phyloP scores from a whole-genome alignment of 2,329 filamentous ascomycete genomes.

The Fusarium sp. region DNA sequence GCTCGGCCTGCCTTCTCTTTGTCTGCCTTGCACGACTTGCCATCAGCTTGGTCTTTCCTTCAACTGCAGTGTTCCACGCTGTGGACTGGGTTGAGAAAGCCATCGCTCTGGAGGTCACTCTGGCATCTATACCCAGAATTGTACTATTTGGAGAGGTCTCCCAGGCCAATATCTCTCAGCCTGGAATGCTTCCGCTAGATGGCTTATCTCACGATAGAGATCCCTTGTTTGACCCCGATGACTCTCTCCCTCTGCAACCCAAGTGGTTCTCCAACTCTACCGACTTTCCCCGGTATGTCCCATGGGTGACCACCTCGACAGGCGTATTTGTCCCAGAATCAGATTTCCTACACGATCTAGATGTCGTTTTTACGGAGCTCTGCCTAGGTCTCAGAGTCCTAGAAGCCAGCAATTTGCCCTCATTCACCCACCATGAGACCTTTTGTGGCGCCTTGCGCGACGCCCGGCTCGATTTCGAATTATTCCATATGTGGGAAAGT shows the following conservation, averaged over 20 bases:
- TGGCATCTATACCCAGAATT: constrained; percentile 1
- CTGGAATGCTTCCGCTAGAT: not conserved
- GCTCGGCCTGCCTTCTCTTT: too few relatives aligned
- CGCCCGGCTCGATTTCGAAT: not conserved
- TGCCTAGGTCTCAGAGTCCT: too few relatives aligned
- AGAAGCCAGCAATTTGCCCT: too few relatives aligned
- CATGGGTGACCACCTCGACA: not conserved
- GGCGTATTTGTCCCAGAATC: not conserved
- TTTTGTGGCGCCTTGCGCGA: not conserved
- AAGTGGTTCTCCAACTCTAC: constrained; percentile 1
- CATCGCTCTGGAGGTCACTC: constrained; percentile 1
- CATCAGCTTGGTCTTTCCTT: too few relatives aligned
- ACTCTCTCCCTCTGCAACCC: not conserved
- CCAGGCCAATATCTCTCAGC: not conserved
- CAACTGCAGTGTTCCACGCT: too few relatives aligned
- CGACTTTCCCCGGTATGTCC: not conserved
- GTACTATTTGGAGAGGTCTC: not conserved
- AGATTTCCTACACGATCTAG: not conserved
- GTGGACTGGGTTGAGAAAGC: constrained; percentile 1
- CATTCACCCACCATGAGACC: too few relatives aligned
- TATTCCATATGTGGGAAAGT: not conserved
- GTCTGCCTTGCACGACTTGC: too few relatives aligned
- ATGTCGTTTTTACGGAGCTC: not conserved
- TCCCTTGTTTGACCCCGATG: not conserved
- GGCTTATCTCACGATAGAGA: not conserved